Base-by-base conservation (phyloP, 2,329 filamentous ascomycete species). In the Cryoendolithus antarcticus region DNA sequence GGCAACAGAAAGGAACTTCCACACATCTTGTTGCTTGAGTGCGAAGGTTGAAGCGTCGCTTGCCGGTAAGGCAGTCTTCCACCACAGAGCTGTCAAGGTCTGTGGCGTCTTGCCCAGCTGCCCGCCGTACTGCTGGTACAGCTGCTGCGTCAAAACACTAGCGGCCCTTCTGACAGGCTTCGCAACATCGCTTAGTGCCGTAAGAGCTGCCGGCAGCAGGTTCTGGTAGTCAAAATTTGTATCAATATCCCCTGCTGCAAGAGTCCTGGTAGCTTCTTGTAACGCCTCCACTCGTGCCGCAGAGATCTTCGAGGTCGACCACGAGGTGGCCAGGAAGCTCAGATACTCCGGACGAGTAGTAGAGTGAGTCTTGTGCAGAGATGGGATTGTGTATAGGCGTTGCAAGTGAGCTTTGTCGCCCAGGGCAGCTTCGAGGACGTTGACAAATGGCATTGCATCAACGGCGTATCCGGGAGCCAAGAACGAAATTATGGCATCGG, bases 191-290 rank as follows among this genome's bases (percentile, higher is more conserved):
- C 42, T 37, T 9, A 53, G 12, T 8, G 82, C 82, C 30, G 73
- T 68, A 34, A 95, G 64, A 27, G 80, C 67, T 61, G 93, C 95
- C 2, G 89, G 89, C n/a, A 94, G 56, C 11, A 95, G 58, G 8
- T 76, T 74, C 56, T 96, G 89, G 35, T 88, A 70, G 55, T 94
- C 54, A 2, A 41, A 12, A 2, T 27, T 9, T 4, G 38, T 32
- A 8, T 27, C 24, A 6, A 27, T 8, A 27, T 27, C 24, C 19
- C 13, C 24, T 27, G 36, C 34, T 8, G 39, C 13, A 5, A 41
- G 6, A 8, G 13, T 15, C 9, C 37, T 35, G 6, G 30, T 33
- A 11, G 30, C 34, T 4, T 13, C 35, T 19, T 9, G 24, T 24
- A 41, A 24, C 12, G 39, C 29, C 13, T 35, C 33, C 28, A 28